A percentile compares a stretch with the other conserved stretches of the same genome.
Evolutionary conservation across 148 eudicot genomes (phyloP).

Genomic region (Heliamphora exappendiculata): DNA sequence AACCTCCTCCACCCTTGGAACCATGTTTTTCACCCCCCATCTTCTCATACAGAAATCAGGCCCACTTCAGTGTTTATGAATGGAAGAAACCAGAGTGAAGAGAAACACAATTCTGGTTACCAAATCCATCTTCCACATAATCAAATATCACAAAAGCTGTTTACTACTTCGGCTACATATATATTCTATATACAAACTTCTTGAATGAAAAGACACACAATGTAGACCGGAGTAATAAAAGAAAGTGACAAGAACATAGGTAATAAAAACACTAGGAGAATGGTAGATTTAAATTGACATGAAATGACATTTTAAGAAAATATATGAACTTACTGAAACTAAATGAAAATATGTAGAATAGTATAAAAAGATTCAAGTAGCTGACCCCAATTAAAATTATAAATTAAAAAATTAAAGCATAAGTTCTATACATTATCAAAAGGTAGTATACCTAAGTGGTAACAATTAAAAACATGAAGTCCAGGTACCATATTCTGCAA

Average conservation of each 20-base stretch:
- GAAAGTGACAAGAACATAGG: too few species aligned
- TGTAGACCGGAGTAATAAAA: too few species aligned
- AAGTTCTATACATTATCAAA: neutral
- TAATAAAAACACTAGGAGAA: too few species aligned
- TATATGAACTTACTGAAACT: too few species aligned
- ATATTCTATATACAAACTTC: too few species aligned
- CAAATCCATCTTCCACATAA: slow-evolving; percentile 13
- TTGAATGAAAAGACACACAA: too few species aligned
- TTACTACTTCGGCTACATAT: too few species aligned
- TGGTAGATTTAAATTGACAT: too few species aligned
- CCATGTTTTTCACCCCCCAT: slow-evolving; percentile 74
- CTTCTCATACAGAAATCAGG: slow-evolving; percentile 14
- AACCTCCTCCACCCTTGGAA: slow-evolving; percentile 67
- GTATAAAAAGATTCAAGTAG: too few species aligned
- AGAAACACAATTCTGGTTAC: neutral
- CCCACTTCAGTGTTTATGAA: slow-evolving; percentile 11
- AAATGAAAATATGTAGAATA: too few species aligned
- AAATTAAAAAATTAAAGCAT: neutral
- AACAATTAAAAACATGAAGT: neutral
- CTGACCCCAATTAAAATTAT: too few species aligned
- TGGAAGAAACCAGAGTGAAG: neutral
- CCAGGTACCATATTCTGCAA: neutral
- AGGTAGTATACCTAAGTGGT: neutral
- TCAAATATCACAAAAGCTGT: neutral
- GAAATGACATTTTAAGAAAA: too few species aligned